These are phyloP conservation scores for Penicillium sp. DNA, from an alignment of 2,329 filamentous ascomycete species.

Conservation along the genomic window DNA sequence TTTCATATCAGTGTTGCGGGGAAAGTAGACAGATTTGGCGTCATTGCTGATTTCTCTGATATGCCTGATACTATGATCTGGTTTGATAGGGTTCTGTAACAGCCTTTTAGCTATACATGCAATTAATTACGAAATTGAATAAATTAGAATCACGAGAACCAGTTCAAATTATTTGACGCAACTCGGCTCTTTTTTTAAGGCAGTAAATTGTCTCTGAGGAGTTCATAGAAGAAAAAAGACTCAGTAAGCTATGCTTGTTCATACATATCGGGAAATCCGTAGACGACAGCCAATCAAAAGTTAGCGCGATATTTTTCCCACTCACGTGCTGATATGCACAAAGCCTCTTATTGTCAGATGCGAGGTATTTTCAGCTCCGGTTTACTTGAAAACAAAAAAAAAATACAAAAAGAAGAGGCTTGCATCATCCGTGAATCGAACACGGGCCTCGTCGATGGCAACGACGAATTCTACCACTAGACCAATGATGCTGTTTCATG, in stretches of 20 bases:
- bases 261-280: background rate
- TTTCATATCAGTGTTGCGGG: background rate
- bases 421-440: slow-evolving; percentile 51
- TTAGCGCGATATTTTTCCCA: too few relatives aligned
- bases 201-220: too few relatives aligned
- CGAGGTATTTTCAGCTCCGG: too few relatives aligned
- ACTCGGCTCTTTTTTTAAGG: too few relatives aligned
- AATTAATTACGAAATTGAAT: background rate
- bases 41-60: background rate
- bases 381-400: background rate
- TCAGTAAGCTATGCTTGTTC: background rate
- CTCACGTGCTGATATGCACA: too few relatives aligned
- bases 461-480: slow-evolving; percentile 43
- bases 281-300: background rate
- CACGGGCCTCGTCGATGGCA: slow-evolving; percentile 48
- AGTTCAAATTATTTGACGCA: too few relatives aligned
- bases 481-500: slow-evolving; percentile 40
- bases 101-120: background rate
- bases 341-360: too few relatives aligned
- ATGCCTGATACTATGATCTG: background rate
- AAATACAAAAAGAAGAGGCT: slow-evolving; percentile 15
- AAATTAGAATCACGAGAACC: too few relatives aligned
- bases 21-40: background rate
- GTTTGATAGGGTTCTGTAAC: background rate
- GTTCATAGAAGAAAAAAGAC: too few relatives aligned